A percentile compares a stretch with the other conserved stretches of the same genome.
phyloP scores from a whole-genome alignment of 2,329 filamentous ascomycete species.

The Allantophomopsis cytisporea region DNA sequence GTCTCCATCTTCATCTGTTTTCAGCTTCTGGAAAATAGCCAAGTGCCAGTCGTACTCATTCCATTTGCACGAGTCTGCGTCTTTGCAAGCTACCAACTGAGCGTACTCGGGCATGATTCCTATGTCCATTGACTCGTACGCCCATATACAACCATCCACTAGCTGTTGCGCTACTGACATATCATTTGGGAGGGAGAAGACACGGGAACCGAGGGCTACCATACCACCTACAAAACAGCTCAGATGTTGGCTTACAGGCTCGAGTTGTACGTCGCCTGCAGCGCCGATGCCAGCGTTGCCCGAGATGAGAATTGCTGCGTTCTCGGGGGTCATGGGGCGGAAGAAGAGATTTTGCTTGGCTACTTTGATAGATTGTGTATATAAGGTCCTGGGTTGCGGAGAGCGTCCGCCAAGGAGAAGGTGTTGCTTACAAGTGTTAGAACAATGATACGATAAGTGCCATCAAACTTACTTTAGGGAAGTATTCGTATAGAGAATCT shows the following conservation, averaged over 20 bases:
- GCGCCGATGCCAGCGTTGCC: conserved; percentile 24
- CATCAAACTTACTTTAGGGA: conserved; percentile 35
- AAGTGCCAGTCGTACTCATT: conserved; percentile 3
- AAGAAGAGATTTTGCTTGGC: conserved; percentile 28
- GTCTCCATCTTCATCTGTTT: background rate
- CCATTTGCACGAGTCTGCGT: conserved; percentile 12
- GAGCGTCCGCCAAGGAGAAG: conserved; percentile 50
- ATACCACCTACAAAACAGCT: conserved; percentile 61
- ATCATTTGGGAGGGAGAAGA: conserved; percentile 40
- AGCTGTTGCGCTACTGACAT: conserved; percentile 41
- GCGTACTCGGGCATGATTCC: conserved; percentile 47
- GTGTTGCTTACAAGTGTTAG: conserved; percentile 26
- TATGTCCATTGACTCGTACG: conserved; percentile 39
- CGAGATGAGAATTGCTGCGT: conserved; percentile 28
- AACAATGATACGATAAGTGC: too few relatives aligned
- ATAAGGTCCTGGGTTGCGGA: conserved; percentile 32
- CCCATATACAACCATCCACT: conserved; percentile 49
- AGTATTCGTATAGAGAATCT: conserved; percentile 51
- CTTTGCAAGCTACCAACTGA: conserved; percentile 21
- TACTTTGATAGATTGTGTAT: conserved; percentile 28
- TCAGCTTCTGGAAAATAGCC: background rate
- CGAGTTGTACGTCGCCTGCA: conserved; percentile 1
- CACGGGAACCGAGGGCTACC: conserved; percentile 51
- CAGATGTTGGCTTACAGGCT: conserved; percentile 42
- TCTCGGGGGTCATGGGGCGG: conserved; percentile 24